Evolutionary conservation across 1,284 basidiomycete species (phyloP).

Genomic region (Leccinum solheimii): DNA sequence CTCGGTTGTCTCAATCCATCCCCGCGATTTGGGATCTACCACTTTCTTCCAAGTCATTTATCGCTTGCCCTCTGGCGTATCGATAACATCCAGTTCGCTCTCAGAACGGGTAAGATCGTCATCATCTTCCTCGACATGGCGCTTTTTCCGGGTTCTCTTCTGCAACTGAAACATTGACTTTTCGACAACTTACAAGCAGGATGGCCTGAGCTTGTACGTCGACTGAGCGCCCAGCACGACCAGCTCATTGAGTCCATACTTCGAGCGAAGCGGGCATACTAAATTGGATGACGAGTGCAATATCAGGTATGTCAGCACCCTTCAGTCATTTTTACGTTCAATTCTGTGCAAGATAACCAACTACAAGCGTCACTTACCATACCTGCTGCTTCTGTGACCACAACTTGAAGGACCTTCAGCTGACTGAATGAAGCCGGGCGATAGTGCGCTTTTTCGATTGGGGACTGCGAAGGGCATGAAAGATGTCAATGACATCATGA

Average conservation of each 20-base stretch:
- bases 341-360: not conserved
- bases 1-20: not conserved
- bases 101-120: not conserved
- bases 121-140: not conserved
- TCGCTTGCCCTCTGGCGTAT: not conserved
- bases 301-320: not conserved
- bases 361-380: not conserved
- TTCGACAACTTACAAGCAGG: not conserved
- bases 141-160: not conserved
- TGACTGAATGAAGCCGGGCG: not conserved
- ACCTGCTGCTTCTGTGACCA: not conserved
- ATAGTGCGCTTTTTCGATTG: not conserved
- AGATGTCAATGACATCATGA: not conserved
- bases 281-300: not conserved
- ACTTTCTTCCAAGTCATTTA: not conserved
- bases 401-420: not conserved
- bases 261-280: not conserved
- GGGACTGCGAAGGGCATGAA: not conserved
- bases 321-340: not conserved
- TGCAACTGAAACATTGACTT: not conserved
- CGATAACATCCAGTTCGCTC: not conserved
- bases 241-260: not conserved
- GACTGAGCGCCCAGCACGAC: not conserved
- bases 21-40: not conserved
- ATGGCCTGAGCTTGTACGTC: not conserved